A percentile compares a stretch with the other conserved stretches of the same genome.
phyloP scores from a whole-genome alignment of 495 filamentous ascomycete species.

The Margaritispora aquatica region DNA sequence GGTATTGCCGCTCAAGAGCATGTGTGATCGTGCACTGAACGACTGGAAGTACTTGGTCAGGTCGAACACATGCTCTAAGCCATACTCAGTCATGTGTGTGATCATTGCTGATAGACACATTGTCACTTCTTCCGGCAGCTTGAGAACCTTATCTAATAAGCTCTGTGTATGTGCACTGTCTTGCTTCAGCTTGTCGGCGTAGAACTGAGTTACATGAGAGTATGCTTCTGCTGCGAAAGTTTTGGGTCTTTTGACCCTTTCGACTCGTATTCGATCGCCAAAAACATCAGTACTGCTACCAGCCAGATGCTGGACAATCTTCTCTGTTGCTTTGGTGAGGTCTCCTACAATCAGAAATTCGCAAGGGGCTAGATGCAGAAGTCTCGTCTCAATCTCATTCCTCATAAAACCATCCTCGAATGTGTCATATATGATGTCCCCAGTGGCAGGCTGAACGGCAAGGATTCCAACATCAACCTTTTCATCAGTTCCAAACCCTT shows the following conservation, averaged over 20 bases:
- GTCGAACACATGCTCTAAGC: constrained; percentile 92
- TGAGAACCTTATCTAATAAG: constrained; percentile 80
- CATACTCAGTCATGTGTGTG: constrained; percentile 86
- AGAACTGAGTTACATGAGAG: constrained; percentile 90
- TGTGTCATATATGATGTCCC: constrained; percentile 92
- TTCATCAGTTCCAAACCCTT: constrained; percentile 86
- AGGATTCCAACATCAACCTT: constrained; percentile 89
- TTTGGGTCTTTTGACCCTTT: constrained; percentile 68
- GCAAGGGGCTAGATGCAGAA: constrained; percentile 93
- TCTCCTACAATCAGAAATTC: constrained; percentile 95
- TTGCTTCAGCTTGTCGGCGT: constrained; percentile 76
- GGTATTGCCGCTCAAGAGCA: constrained; percentile 95
- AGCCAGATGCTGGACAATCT: constrained; percentile 84
- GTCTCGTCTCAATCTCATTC: constrained; percentile 87
- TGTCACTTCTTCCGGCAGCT: constrained; percentile 77
- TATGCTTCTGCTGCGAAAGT: constrained; percentile 78
- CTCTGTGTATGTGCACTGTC: constrained; percentile 39
- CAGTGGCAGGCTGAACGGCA: constrained; percentile 91
- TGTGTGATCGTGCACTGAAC: constrained; percentile 89
- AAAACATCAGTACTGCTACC: constrained; percentile 86
- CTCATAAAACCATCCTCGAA: constrained; percentile 99
- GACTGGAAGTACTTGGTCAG: constrained; percentile 97
- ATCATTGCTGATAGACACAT: constrained; percentile 97
- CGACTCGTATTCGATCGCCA: constrained; percentile 81
- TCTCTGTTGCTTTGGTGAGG: constrained; percentile 87